Base-by-base conservation (phyloP, 2,329 filamentous ascomycete species). In the Amauroascus niger region DNA sequence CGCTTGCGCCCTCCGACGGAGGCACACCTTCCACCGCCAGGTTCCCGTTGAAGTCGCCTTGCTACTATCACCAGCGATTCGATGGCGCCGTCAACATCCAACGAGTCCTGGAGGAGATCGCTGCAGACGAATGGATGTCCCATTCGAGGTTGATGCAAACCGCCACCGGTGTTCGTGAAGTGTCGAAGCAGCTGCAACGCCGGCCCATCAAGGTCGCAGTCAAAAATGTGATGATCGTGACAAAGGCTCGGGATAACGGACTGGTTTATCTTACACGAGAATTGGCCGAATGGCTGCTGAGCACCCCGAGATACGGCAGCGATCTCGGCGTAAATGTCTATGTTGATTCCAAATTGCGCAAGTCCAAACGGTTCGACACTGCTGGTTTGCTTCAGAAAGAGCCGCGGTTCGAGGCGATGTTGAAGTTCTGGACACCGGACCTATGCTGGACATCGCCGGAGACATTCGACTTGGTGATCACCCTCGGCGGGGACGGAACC, bases 1-100 rank as follows among this genome's bases (percentile, higher is more conserved):
- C 76, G 54, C 56, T 75, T 61, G 68, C 9, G 57, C 16, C 60
- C 3, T 66, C 68, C 67, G 57, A 75, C 62, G 66, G 79, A 63
- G 59, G 75, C 62, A 65, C 68, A 13, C 66, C 71, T 62, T 71
- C 66, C 16, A 67, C 71, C 14, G 67, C 72, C 6, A 67, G 79
- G 14, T 77, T 90, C 60, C 79, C 85, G 8, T 74, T 97, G 51
- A 85, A 91, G 62, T 96, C 90, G 43, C 93, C 93, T 13, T 98
- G 93, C 74, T 98, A 95, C 73, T 97, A 95, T 74, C 93, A 98
- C 72, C 87, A 94, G 71, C 83, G 91, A 58, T 98, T 98, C 65
- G 93, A 96, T 63, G 89, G 95, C 67, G 88, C 90, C 7, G 88
- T 98, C 62, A 88, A 98, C 68, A 88, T 97, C 55, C 87, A 93